A percentile compares a stretch with the other conserved stretches of the same genome.
These are phyloP conservation scores for Pythium periplocum DNA, from an alignment of 352 stramenopile species.

Conservation along the genomic window DNA sequence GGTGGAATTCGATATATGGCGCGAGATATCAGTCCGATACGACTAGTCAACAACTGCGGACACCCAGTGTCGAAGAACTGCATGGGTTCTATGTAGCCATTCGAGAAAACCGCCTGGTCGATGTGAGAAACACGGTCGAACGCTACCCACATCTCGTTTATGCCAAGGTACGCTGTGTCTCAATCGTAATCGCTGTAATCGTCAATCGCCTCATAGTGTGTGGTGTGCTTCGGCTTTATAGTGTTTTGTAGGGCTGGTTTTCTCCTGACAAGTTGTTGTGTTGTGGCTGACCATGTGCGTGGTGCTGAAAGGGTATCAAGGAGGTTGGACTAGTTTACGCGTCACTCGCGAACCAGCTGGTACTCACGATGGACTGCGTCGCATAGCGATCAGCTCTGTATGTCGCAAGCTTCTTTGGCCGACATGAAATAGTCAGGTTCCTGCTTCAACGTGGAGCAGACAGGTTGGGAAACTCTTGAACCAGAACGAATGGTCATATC, in stretches of 20 bases:
- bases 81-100: conserved; percentile 14
- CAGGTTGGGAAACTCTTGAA: conserved; percentile 26
- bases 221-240: too few relatives aligned
- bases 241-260: too few relatives aligned
- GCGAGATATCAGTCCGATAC: background rate
- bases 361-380: too few relatives aligned
- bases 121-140: conserved; percentile 8
- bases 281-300: too few relatives aligned
- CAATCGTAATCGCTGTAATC: too few relatives aligned
- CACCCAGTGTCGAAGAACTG: conserved; percentile 1
- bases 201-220: too few relatives aligned
- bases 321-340: too few relatives aligned
- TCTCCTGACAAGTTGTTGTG: too few relatives aligned
- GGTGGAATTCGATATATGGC: conserved; percentile 2
- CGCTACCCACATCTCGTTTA: conserved; percentile 18
- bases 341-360: too few relatives aligned
- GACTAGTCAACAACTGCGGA: background rate
- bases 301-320: too few relatives aligned
- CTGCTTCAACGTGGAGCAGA: conserved; percentile 55
- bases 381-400: conserved; percentile 53
- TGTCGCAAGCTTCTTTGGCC: conserved; percentile 59
- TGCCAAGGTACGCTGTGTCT: conserved; percentile 12
- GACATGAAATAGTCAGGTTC: conserved; percentile 39
- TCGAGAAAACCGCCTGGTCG: conserved; percentile 12
- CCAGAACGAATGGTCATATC: background rate